Evolutionary conservation across 345 rosid genomes (phyloP), one percentile per base, ranked within the genome.

Genomic region (Ceriops zippeliana): DNA sequence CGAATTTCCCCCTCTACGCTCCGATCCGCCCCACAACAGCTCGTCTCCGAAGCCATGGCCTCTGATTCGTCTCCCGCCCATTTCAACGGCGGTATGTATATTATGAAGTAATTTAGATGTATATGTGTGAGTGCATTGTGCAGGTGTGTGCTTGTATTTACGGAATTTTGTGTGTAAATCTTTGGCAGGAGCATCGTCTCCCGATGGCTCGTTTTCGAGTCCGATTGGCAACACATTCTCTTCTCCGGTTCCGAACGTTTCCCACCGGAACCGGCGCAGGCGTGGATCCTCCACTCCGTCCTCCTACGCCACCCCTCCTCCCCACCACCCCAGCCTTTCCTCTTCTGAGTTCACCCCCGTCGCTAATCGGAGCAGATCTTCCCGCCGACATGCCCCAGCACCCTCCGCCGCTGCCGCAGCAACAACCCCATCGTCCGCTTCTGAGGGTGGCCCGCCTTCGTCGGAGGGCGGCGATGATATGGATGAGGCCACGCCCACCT

Each of bases 401-500:
- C 62, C 80, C 0, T 65, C 78, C 32, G 46, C 15, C 46, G 49
- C 49, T 2, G 15, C 46, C 4, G 46, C 46, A 10, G 82, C 72
- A 2, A 52, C 75, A 0, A 78, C 92, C 0, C 93, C 92, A 0
- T 80, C 98, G 5, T 80, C 86, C 32, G 75, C 65, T 34, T 53
- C 86, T 6, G 86, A 79, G n/a, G 87, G 77, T 24, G 80, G 65
- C 16, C 76, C 72, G 1, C 76, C 81, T 4, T 90, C 96, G 4
- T 90, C 90, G 6, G 97, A 86, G 19, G 90, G 78, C 3, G 96
- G 84, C 0, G 89, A 84, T n/a, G 91, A 83, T 52, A 83, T 65
- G 62, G 93, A 88, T 1, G 90, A 90, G 56, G 73, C 83, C 7
- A 68, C 96, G n/a, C 93, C 97, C 37, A 90, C 96, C 27, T 91